Conservation (phyloP, 2,329 filamentous ascomycete genomes). For the Incumbomyces lentus region DNA sequence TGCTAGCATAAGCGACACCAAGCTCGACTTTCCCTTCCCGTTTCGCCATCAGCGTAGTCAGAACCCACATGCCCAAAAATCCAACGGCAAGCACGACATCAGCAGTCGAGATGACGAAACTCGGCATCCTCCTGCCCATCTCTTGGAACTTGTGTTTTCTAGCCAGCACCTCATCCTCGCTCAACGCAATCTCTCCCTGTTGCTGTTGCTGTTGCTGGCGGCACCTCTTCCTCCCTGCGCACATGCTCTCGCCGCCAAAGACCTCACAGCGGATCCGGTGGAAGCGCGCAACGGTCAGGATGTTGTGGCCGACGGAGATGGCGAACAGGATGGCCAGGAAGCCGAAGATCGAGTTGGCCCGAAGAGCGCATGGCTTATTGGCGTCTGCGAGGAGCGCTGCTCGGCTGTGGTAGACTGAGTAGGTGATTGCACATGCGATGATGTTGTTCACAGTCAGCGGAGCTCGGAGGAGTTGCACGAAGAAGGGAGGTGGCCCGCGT, state of each 20-base stretch:
- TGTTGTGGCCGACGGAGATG: slow-evolving; percentile 6
- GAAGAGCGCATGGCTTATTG: neutral
- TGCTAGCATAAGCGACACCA: slow-evolving; percentile 4
- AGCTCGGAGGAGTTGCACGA: slow-evolving; percentile 6
- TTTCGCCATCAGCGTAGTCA: slow-evolving; percentile 4
- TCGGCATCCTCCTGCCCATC: slow-evolving; percentile 6
- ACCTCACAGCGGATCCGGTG: slow-evolving; percentile 3
- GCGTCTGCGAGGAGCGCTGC: neutral
- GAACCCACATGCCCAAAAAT: slow-evolving; percentile 1
- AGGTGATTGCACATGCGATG: slow-evolving; percentile 3
- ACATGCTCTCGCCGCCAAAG: slow-evolving; percentile 6
- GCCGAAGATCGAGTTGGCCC: neutral
- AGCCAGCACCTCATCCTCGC: slow-evolving; percentile 1
- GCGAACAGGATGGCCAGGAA: slow-evolving; percentile 2
- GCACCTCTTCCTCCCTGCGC: slow-evolving; percentile 1
- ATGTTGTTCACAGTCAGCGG: slow-evolving; percentile 4
- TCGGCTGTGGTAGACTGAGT: slow-evolving; percentile 1
- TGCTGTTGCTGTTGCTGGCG: neutral
- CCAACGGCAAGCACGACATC: slow-evolving; percentile 1
- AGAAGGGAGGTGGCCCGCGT: slow-evolving; percentile 6
- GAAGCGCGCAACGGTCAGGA: slow-evolving; percentile 6
- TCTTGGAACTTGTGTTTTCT: slow-evolving; percentile 5
- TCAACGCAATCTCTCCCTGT: neutral
- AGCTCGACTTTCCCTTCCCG: slow-evolving; percentile 5
- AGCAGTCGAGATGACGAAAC: slow-evolving; percentile 2